Percentiles rank a stretch among this genome's conserved stretches.
Evolutionary conservation across 176 grass and related monocot species (phyloP).

Genomic region (Aegilops longissima): DNA sequence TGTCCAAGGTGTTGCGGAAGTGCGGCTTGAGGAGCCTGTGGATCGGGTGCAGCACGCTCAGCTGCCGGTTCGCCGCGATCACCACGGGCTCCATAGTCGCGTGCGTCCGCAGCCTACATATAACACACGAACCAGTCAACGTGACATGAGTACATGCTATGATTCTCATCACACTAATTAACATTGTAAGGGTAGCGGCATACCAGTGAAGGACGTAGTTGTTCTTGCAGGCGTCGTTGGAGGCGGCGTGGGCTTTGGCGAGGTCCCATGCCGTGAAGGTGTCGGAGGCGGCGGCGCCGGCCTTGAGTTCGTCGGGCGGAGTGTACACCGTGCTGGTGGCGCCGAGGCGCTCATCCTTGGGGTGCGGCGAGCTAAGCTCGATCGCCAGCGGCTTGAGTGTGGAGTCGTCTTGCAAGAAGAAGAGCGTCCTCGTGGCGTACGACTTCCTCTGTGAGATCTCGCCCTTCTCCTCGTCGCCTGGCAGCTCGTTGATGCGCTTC

Average conservation of each 20-base stretch:
- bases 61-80: not conserved
- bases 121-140: too few species aligned
- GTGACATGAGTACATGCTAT: too few species aligned
- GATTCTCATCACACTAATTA: too few species aligned
- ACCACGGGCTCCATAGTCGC: not conserved
- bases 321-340: not conserved
- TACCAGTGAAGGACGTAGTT: not conserved
- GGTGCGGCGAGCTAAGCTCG: not conserved
- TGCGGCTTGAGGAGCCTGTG: not conserved
- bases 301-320: not conserved
- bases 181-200: too few species aligned
- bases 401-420: not conserved
- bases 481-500: not conserved
- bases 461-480: not conserved
- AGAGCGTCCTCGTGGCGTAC: not conserved
- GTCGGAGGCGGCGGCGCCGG: not conserved
- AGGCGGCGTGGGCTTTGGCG: not conserved
- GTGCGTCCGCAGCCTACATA: not conserved
- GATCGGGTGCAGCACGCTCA: not conserved
- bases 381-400: not conserved
- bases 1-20: not conserved
- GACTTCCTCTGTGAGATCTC: not conserved
- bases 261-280: not conserved
- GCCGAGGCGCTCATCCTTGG: not conserved
- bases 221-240: not conserved